A percentile compares a stretch with the other conserved stretches of the same genome.
phyloP scores from a whole-genome alignment of 2,329 filamentous ascomycete genomes.

The Dactylellina cionopaga region DNA sequence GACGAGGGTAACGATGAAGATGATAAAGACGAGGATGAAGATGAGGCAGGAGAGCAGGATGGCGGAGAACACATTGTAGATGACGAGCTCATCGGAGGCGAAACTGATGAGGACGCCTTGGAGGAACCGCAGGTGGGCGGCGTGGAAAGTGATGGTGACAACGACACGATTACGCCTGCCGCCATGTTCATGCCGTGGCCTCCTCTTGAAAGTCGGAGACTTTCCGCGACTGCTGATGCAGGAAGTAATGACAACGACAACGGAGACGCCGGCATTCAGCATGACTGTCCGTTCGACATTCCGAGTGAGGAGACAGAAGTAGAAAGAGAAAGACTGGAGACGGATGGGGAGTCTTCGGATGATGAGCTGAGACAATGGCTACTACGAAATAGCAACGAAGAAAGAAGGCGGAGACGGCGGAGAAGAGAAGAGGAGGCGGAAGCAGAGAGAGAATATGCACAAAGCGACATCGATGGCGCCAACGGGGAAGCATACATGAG shows the following conservation, averaged over 20 bases:
- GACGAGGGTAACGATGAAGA: constrained; percentile 30
- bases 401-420: constrained; percentile 19
- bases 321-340: constrained; percentile 3
- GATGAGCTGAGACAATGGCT: constrained; percentile 35
- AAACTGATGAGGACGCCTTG: neutral
- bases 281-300: constrained; percentile 41
- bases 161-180: constrained; percentile 31
- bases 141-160: constrained; percentile 32
- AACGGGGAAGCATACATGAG: constrained; percentile 38
- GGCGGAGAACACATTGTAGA: neutral
- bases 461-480: constrained; percentile 19
- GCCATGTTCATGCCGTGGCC: constrained; percentile 23
- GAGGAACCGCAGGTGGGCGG: constrained; percentile 1
- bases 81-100: neutral
- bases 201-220: constrained; percentile 26
- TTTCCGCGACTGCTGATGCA: neutral
- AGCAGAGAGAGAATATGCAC: constrained; percentile 23
- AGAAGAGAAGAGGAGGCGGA: constrained; percentile 39
- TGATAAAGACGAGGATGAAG: constrained; percentile 22
- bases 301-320: constrained; percentile 19
- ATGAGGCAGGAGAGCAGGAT: neutral
- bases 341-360: constrained; percentile 17
- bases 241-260: constrained; percentile 4
- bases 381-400: constrained; percentile 23
- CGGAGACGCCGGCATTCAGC: constrained; percentile 4